Evolutionary conservation across 73 alveolate species (phyloP), one percentile per base, ranked within the genome.

Genomic region (Paramecium tetraurelia): DNA sequence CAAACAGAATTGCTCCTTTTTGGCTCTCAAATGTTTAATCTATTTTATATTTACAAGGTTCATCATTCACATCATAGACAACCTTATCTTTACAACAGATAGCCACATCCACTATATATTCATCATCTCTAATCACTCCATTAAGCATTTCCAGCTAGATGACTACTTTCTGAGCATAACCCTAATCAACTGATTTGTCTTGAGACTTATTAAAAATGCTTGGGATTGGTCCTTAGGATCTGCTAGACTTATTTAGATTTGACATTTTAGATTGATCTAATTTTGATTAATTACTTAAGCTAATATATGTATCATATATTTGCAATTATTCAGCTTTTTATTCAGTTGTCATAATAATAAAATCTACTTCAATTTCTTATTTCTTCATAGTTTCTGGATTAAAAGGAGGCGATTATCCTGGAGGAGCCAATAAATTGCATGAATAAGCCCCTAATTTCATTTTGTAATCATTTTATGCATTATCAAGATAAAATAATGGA

Each of bases 331-430:
- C 14, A 9, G 90, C 50, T 43, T 80, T 80, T 36, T 80, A 24
- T 11, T 44, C 90, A 11, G 43, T 31, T 4, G 75, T 22, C 90
- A 80, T 80, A 10, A 80, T 22, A 21, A 80, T 44, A 24, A 80
- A 80, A 80, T 80, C 72, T 31, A 80, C 57, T 46, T 80, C 76
- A 43, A 80, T 80, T 46, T 80, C 90, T 80, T 41, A 80, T 48
- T 80, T 80, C 16, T 80, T 80, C 90, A 80, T 80, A 4, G 70
- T 46, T 41, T 80, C 75, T 43, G 46, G 57, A 44, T 80, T 24
- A 46, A 80, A 80, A 24, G 90, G 90, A 18, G 90, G 90, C 3
- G 76, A 44, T 48, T 80, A 80, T 11, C 90, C 90, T 22, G 90
- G 90, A 22, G 90, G 90, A 20, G 75, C 70, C 11, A 80, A 35